These are phyloP conservation scores for Streptanthus diversifolius DNA, from an alignment of 345 rosid genomes.

Conservation along the genomic window DNA sequence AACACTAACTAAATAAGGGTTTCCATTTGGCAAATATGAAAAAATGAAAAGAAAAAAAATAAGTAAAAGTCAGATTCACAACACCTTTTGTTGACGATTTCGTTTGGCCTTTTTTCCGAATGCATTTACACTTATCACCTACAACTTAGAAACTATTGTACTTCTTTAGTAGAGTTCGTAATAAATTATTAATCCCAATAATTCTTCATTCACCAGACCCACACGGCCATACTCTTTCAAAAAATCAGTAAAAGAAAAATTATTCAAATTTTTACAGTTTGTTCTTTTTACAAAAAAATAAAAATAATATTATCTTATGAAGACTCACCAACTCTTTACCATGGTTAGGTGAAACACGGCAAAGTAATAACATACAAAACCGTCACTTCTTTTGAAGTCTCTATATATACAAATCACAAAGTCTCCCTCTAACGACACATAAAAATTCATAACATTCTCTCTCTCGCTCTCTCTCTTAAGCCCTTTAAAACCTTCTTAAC, in stretches of 20 bases:
- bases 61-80: conserved; percentile 24
- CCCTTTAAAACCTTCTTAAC: not conserved
- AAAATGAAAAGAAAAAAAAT: not conserved
- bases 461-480: not conserved
- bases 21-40: not conserved
- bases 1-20: not conserved
- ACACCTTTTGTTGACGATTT: conserved; percentile 20
- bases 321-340: conserved; percentile 39
- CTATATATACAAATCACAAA: conserved; percentile 26
- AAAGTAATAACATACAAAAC: not conserved
- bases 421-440: conserved; percentile 20
- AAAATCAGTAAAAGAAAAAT: not conserved
- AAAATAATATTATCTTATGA: not conserved
- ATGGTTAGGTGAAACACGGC: conserved; percentile 24
- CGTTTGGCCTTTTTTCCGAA: conserved; percentile 5
- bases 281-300: not conserved
- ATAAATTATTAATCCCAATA: not conserved
- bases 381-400: conserved; percentile 12
- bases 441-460: not conserved
- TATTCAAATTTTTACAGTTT: not conserved
- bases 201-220: conserved; percentile 32
- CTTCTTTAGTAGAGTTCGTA: conserved; percentile 14
- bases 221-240: conserved; percentile 24
- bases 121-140: conserved; percentile 23
- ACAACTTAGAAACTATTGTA: not conserved